Base-by-base conservation (phyloP, 352 stramenopile genomes). In the Pythium periplocum region DNA sequence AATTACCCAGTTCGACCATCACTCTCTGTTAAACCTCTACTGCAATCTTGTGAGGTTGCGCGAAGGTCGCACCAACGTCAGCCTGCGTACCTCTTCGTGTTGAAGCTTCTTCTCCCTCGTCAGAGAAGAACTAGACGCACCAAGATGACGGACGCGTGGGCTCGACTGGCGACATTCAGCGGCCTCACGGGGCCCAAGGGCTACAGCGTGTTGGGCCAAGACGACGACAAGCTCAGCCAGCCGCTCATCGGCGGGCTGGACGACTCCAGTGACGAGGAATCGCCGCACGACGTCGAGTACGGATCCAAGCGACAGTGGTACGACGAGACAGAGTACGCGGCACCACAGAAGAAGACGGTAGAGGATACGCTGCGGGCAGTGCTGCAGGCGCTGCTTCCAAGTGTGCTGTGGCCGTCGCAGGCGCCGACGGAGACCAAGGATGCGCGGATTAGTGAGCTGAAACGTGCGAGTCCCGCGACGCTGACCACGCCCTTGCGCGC, bases 221-320 rank as follows among this genome's bases (percentile, higher is more conserved):
- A 70, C 8, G 57, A 59, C 7, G 57, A 63, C 51, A 64, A 63
- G 41, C 62, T 78, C 52, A 64, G 66, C 45, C 65, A 75, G 59
- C 69, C 69, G 48, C 60, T 78, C 9, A 70, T 78, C 57, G 52
- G 55, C n/a, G 43, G 43, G n/a, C 47, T 62, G 12, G 53, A 62
- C 26, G 45, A 60, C 41, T 41, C 43, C 26, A 35, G 48, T 33
- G 48, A 0, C 11, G 31, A 26, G 9, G 35, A 55, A 26, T 55
- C 62, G 44, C 33, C 17, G 2, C 43, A 65, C 37, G 47, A 64
- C 41, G 55, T 64, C 7, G 60, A 69, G 4, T 52, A 51, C 12
- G 37, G 52, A 11, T 10, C 45, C 30, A 17, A 45, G 38, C 26
- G 39, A 45, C 12, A 17, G 26, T 42, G 35, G 32, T 57, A 59